A percentile compares a stretch with the other conserved stretches of the same genome.
These are phyloP conservation scores for Geranium brycei DNA, from an alignment of 345 rosid species.

Conservation along the genomic window DNA sequence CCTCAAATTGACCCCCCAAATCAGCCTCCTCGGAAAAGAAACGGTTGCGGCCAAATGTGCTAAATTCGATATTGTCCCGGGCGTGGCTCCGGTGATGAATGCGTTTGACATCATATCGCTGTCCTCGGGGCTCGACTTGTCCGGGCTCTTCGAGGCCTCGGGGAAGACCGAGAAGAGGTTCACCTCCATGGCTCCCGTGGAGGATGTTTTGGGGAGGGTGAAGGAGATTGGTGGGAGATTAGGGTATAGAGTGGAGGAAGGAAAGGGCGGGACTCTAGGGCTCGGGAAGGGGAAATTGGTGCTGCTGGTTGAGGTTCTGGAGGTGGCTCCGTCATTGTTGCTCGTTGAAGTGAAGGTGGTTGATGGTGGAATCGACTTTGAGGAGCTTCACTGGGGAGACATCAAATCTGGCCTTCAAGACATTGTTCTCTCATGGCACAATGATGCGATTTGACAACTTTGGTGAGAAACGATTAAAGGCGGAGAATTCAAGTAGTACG, in stretches of 20 bases:
- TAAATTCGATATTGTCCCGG: slow-evolving; percentile 2
- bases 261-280: slow-evolving; percentile 20
- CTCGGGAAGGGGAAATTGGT: slow-evolving; percentile 22
- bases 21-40: not conserved
- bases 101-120: slow-evolving; percentile 74
- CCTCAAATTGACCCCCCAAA: slow-evolving; percentile 1
- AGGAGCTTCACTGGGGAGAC: slow-evolving; percentile 29
- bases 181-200: slow-evolving; percentile 32
- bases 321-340: slow-evolving; percentile 16
- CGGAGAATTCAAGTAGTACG: too few relatives aligned
- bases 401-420: slow-evolving; percentile 24
- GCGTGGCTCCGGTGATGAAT: slow-evolving; percentile 16
- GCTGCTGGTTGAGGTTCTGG: slow-evolving; percentile 25
- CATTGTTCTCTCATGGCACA: slow-evolving; percentile 24
- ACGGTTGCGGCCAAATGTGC: slow-evolving; percentile 13
- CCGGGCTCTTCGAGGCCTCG: slow-evolving; percentile 45
- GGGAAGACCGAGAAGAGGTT: slow-evolving; percentile 42
- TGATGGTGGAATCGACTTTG: slow-evolving; percentile 18
- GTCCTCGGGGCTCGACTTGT: slow-evolving; percentile 61
- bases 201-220: slow-evolving; percentile 42
- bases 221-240: slow-evolving; percentile 27
- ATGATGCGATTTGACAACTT: not conserved
- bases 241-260: slow-evolving; percentile 25
- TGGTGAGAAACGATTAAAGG: too few relatives aligned
- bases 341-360: slow-evolving; percentile 29